Evolutionary conservation across 2,329 filamentous ascomycete species (phyloP).

Genomic region (Penicillium sp.): DNA sequence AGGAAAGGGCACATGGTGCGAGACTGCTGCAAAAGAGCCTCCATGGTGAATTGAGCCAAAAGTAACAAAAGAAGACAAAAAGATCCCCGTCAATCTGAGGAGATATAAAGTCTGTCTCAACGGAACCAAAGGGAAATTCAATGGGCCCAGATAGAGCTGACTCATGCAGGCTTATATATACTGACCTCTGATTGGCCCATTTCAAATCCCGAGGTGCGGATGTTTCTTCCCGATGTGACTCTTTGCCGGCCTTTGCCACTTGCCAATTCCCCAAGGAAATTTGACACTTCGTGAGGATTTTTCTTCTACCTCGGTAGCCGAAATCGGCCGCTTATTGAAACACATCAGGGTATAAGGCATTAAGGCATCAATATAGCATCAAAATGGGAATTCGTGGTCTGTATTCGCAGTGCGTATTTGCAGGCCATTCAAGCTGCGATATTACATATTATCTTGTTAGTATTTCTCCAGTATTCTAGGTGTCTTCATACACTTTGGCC

Average conservation of each 20-base stretch:
- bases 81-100: neutral
- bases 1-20: conserved; percentile 97
- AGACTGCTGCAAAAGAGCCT: conserved; percentile 90
- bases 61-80: neutral
- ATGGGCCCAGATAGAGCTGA: neutral
- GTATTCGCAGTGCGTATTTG: too few species aligned
- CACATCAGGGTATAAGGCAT: too few species aligned
- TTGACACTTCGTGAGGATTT: too few species aligned
- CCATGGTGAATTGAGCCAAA: conserved; percentile 58
- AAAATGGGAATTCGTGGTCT: too few species aligned
- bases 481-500: too few species aligned
- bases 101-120: neutral
- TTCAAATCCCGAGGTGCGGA: neutral
- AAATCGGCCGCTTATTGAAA: too few species aligned
- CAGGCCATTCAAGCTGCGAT: too few species aligned
- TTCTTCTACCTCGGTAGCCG: neutral
- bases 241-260: conserved; percentile 1
- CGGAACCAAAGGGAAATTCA: conserved; percentile 3
- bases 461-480: too few species aligned
- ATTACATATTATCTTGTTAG: too few species aligned
- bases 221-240: neutral
- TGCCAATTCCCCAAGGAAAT: neutral
- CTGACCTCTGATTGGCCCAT: neutral
- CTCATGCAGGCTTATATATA: conserved; percentile 1
- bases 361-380: too few species aligned